Conservation (phyloP, 2,329 filamentous ascomycete species). For the Penicillium sp. region DNA sequence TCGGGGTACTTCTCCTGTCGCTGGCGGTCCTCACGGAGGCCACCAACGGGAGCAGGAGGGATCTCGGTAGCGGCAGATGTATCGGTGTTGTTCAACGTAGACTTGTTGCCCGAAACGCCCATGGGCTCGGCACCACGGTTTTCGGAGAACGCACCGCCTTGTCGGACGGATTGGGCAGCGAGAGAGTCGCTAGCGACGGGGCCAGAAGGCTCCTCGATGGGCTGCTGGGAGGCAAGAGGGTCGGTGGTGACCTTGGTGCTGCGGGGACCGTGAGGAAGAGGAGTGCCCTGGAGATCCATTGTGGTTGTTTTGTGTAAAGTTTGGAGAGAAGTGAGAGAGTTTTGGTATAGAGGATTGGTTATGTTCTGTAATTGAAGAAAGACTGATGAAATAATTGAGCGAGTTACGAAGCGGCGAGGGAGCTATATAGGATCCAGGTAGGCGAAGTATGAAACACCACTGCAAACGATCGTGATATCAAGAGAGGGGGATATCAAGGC, state of each 20-base stretch:
- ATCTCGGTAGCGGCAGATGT: constrained; percentile 54
- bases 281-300: constrained; percentile 44
- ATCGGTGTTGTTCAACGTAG: constrained; percentile 57
- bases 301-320: constrained; percentile 9
- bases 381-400: background rate
- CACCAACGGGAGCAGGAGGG: constrained; percentile 47
- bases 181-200: constrained; percentile 67
- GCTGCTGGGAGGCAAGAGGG: constrained; percentile 48
- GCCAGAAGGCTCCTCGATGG: constrained; percentile 63
- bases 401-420: constrained; percentile 5
- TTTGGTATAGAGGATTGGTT: background rate
- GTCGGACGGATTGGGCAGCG: constrained; percentile 67
- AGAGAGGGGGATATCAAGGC: background rate
- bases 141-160: constrained; percentile 59
- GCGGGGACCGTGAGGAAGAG: constrained; percentile 29
- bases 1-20: constrained; percentile 45
- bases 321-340: background rate
- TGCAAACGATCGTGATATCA: background rate
- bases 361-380: background rate
- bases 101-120: constrained; percentile 51
- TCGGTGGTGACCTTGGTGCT: constrained; percentile 50
- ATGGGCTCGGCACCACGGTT: constrained; percentile 57
- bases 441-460: background rate
- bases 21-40: constrained; percentile 45
- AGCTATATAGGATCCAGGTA: constrained; percentile 23